Evolutionary conservation across 257 asterid genomes (phyloP).

Genomic region (Nicotiana sylvestris): DNA sequence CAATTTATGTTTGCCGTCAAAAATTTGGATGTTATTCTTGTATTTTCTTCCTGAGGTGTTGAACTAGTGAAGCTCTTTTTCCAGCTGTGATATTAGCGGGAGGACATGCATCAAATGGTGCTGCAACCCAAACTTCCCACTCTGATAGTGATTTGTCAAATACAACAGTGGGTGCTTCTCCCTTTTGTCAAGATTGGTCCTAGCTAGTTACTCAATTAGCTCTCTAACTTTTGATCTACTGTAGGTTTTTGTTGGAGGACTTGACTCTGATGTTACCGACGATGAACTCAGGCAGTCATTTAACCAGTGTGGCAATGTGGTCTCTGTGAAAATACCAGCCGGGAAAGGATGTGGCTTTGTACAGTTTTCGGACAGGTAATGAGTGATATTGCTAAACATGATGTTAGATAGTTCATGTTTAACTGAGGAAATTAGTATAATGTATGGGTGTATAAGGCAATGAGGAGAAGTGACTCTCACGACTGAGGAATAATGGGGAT

Average conservation of each 20-base stretch:
- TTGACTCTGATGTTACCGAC: slow-evolving; percentile 86
- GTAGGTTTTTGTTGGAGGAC: slow-evolving; percentile 56
- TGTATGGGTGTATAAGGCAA: not conserved
- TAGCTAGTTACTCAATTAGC: not conserved
- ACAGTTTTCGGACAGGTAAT: slow-evolving; percentile 71
- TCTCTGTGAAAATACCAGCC: slow-evolving; percentile 85
- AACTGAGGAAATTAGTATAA: not conserved
- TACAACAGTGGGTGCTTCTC: slow-evolving; percentile 75
- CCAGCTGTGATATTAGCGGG: slow-evolving; percentile 80
- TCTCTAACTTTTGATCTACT: slow-evolving; percentile 7
- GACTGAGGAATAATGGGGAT: not conserved
- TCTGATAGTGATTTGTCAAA: slow-evolving; percentile 61
- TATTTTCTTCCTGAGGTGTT: not conserved
- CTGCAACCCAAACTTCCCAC: slow-evolving; percentile 48
- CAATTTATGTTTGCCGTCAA: not conserved
- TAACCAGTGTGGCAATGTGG: slow-evolving; percentile 73
- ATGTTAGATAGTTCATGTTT: not conserved
- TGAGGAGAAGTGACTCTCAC: not conserved
- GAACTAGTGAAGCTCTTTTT: slow-evolving; percentile 11
- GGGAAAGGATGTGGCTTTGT: slow-evolving; percentile 99
- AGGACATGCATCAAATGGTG: slow-evolving; percentile 69
- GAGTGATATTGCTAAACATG: not conserved
- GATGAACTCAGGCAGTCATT: slow-evolving; percentile 79
- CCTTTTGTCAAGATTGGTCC: not conserved
- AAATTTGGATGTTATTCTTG: not conserved